Conservation (phyloP, 2,329 filamentous ascomycete species). For the Dothiorella sarmentorum region DNA sequence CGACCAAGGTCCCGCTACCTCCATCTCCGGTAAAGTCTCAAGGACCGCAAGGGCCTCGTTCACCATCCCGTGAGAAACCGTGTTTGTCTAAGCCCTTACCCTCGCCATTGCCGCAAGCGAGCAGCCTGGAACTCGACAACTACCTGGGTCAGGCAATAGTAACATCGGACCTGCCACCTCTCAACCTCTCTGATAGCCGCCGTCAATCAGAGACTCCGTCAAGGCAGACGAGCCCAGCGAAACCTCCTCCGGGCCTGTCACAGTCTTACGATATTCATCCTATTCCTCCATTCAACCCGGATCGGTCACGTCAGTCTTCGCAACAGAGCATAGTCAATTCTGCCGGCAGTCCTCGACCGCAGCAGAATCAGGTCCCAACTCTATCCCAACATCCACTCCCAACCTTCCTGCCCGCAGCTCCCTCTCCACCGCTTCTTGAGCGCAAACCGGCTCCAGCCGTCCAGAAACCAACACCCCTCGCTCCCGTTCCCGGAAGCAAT, state of each 20-base stretch:
- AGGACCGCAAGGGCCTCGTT: conserved; percentile 34
- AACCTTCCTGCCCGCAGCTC: conserved; percentile 20
- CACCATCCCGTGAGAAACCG: conserved; percentile 21
- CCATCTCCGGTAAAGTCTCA: conserved; percentile 45
- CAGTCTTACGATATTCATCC: conserved; percentile 25
- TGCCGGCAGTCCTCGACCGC: neutral
- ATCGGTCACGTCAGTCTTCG: conserved; percentile 22
- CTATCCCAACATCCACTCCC: conserved; percentile 34
- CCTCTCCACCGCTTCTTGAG: neutral
- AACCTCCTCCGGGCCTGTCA: neutral
- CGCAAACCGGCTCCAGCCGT: conserved; percentile 1
- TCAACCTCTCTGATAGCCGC: neutral
- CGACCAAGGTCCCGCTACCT: conserved; percentile 45
- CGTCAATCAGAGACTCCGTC: neutral
- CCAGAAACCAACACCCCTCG: neutral
- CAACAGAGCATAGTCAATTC: neutral
- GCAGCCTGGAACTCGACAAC: conserved; percentile 4
- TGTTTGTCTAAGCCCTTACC: conserved; percentile 3
- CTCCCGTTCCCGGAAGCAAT: neutral
- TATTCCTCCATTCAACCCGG: conserved; percentile 34
- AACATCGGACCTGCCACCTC: neutral
- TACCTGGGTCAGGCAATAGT: conserved; percentile 7
- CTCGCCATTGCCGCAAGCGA: neutral
- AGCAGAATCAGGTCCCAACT: conserved; percentile 21
- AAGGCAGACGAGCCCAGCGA: neutral